These are phyloP conservation scores for Stropharia rugosoannulata DNA, from an alignment of 768 basidiomycete genomes.

Conservation along the genomic window DNA sequence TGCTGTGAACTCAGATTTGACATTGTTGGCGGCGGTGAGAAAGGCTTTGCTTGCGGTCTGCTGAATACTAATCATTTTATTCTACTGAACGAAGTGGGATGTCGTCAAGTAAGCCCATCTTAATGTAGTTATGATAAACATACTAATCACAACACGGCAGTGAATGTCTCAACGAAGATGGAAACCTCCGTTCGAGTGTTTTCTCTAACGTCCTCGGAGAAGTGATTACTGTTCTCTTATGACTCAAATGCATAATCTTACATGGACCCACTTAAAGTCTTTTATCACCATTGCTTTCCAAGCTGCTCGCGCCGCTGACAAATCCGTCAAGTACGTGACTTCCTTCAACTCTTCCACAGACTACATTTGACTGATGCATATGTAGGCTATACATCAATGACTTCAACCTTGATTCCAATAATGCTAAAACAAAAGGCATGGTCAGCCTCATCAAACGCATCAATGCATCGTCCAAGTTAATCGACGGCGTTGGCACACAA, in stretches of 20 bases:
- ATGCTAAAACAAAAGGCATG: constrained; percentile 41
- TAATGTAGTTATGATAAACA: background rate
- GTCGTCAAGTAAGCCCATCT: constrained; percentile 35
- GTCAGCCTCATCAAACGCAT: constrained; percentile 40
- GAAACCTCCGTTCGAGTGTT: constrained; percentile 43
- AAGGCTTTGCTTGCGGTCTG: too few species aligned
- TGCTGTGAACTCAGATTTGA: too few species aligned
- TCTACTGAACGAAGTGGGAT: constrained; percentile 32
- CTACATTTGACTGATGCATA: background rate
- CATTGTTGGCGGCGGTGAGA: too few species aligned
- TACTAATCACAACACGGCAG: constrained; percentile 26
- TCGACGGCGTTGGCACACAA: constrained; percentile 52
- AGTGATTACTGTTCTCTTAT: constrained; percentile 15
- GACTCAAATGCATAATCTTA: background rate
- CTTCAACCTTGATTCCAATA: constrained; percentile 48
- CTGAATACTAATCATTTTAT: too few species aligned
- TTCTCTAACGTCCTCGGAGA: constrained; percentile 51
- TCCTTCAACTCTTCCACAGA: background rate
- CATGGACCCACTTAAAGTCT: constrained; percentile 19
- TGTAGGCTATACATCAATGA: constrained; percentile 42
- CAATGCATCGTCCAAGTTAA: constrained; percentile 37
- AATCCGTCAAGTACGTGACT: constrained; percentile 37
- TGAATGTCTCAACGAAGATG: constrained; percentile 54
- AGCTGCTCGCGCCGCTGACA: constrained; percentile 47
- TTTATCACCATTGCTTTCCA: constrained; percentile 55